A percentile compares a stretch with the other conserved stretches of the same genome.
phyloP scores from a whole-genome alignment of 2,329 filamentous ascomycete species.

The Fusarium sp. region DNA sequence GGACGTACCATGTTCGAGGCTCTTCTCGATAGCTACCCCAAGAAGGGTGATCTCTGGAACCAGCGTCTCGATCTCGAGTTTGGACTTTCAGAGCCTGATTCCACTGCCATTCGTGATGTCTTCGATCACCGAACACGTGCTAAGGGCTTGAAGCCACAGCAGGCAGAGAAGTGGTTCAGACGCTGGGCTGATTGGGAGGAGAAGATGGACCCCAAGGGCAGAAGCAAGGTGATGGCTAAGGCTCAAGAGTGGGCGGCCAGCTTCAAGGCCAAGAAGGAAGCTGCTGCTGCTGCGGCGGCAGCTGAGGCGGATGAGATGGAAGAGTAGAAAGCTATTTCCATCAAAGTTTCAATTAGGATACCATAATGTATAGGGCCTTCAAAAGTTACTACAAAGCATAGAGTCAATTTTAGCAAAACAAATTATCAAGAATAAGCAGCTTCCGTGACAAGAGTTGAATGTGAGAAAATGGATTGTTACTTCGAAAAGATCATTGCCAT shows the following conservation, averaged over 20 bases:
- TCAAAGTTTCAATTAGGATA: slow-evolving; percentile 42
- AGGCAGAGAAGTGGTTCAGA: slow-evolving; percentile 90
- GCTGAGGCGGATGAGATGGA: slow-evolving; percentile 53
- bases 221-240: slow-evolving; percentile 76
- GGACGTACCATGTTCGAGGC: slow-evolving; percentile 96
- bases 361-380: slow-evolving; percentile 38
- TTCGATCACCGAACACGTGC: slow-evolving; percentile 83
- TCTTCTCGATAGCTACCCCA: slow-evolving; percentile 84
- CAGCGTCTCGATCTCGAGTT: slow-evolving; percentile 89
- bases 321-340: slow-evolving; percentile 41
- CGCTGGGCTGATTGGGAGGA: slow-evolving; percentile 93
- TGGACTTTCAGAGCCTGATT: slow-evolving; percentile 66
- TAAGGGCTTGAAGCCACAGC: slow-evolving; percentile 80
- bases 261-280: slow-evolving; percentile 60
- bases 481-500: neutral
- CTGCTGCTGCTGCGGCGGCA: slow-evolving; percentile 48
- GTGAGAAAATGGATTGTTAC: neutral
- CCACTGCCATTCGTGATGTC: slow-evolving; percentile 74
- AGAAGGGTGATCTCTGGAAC: slow-evolving; percentile 93
- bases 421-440: neutral
- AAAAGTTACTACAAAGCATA: slow-evolving; percentile 42
- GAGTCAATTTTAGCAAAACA: slow-evolving; percentile 28
- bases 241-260: slow-evolving; percentile 76
- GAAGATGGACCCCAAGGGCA: slow-evolving; percentile 73
- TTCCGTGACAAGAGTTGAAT: neutral